Percentiles rank a stretch among this genome's conserved stretches.
Conservation (phyloP, 1,284 basidiomycete species). For the Takashimella tepidaria region DNA sequence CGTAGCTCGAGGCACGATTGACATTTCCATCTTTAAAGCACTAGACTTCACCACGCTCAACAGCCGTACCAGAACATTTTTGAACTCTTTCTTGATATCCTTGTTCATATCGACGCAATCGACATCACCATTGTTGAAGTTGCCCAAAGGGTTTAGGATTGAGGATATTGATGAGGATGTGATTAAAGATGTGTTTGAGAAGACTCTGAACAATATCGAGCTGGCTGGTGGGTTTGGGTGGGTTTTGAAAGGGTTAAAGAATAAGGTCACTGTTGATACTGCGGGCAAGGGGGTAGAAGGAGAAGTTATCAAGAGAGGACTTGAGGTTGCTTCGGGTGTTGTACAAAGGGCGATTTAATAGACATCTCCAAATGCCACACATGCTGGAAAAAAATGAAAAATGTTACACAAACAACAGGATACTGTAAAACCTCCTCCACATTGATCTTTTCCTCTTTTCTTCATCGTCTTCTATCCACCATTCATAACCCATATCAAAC, state of each 20-base stretch:
- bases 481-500: background rate
- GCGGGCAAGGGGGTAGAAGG: conserved; percentile 45
- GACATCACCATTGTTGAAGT: conserved; percentile 55
- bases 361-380: background rate
- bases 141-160: conserved; percentile 28
- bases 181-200: conserved; percentile 42
- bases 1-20: conserved; percentile 66
- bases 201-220: conserved; percentile 30
- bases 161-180: conserved; percentile 49
- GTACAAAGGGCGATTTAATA: conserved; percentile 45
- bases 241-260: conserved; percentile 59
- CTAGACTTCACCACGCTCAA: conserved; percentile 75
- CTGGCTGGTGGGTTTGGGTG: conserved; percentile 41
- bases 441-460: no score
- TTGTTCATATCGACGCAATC: conserved; percentile 69
- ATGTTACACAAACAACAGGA: no score
- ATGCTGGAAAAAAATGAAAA: no score
- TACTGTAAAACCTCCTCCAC: no score
- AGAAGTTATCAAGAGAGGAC: conserved; percentile 59
- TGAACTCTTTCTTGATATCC: conserved; percentile 62
- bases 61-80: conserved; percentile 59
- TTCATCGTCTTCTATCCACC: conserved; percentile 8
- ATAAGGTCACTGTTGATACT: conserved; percentile 12
- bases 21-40: conserved; percentile 77
- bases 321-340: conserved; percentile 61